Evolutionary conservation across 306 rosid genomes (phyloP).

Genomic region (Abrus pulchellus): DNA sequence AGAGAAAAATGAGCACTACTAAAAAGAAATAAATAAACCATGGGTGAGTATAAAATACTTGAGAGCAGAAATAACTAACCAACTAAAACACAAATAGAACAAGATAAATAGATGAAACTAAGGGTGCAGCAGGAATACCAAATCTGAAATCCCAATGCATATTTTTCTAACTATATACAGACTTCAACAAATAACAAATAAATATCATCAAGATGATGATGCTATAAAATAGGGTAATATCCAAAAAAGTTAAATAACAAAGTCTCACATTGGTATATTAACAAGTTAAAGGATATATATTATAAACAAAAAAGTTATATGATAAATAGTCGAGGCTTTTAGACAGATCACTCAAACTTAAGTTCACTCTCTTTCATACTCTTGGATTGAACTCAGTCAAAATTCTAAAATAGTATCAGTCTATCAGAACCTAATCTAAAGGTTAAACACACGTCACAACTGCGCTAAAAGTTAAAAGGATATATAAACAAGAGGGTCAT

Average conservation of each 20-base stretch:
- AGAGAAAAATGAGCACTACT: slow-evolving; percentile 28
- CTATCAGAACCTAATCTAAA: too few species aligned
- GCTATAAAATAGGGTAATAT: slow-evolving; percentile 15
- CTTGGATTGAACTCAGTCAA: too few species aligned
- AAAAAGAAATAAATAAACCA: slow-evolving; percentile 11
- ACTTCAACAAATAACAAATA: slow-evolving; percentile 21
- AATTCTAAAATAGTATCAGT: too few species aligned
- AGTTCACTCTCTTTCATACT: too few species aligned
- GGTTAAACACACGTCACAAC: too few species aligned
- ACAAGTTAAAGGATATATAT: too few species aligned
- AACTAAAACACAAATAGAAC: slow-evolving; percentile 24
- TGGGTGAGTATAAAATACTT: slow-evolving; percentile 1
- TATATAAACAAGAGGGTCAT: too few species aligned
- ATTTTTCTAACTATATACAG: not conserved
- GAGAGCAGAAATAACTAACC: slow-evolving; percentile 11
- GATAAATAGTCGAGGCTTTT: too few species aligned
- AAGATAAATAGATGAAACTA: slow-evolving; percentile 18
- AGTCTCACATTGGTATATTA: too few species aligned
- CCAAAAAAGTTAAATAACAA: not conserved
- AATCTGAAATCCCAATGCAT: slow-evolving; percentile 27
- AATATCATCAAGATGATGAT: slow-evolving; percentile 17
- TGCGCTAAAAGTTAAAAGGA: too few species aligned
- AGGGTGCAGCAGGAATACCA: slow-evolving; percentile 11
- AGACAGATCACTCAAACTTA: too few species aligned
- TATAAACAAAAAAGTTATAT: too few species aligned